Conservation (phyloP, 1,284 basidiomycete genomes). For the Ustilago bromivora region DNA sequence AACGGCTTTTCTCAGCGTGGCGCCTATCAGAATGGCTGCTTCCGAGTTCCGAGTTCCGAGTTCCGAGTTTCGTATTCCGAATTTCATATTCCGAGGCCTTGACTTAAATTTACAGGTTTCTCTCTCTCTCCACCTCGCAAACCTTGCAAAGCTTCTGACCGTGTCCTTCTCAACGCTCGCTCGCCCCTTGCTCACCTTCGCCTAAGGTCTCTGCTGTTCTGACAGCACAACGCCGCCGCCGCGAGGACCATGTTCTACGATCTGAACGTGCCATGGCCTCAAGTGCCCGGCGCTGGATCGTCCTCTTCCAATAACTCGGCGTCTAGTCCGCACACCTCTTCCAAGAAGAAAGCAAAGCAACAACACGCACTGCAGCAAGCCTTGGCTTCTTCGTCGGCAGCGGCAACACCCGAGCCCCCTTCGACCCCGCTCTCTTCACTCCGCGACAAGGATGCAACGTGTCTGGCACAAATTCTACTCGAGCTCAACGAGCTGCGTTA, state of each 20-base stretch:
- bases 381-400: conserved; percentile 19
- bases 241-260: conserved; percentile 58
- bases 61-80: no score
- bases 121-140: conserved; percentile 5
- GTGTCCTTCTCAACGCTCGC: not conserved
- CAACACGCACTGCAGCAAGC: conserved; percentile 17
- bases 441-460: conserved; percentile 35
- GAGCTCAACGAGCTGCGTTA: conserved; percentile 58
- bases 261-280: conserved; percentile 62
- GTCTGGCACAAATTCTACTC: conserved; percentile 38
- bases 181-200: not conserved
- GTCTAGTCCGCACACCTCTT: conserved; percentile 9
- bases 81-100: conserved; percentile 14
- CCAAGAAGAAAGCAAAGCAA: conserved; percentile 52
- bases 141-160: no score
- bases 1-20: not conserved
- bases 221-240: not conserved
- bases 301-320: conserved; percentile 9
- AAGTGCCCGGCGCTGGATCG: conserved; percentile 7
- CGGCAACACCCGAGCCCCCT: conserved; percentile 15
- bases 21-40: not conserved
- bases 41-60: no score
- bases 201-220: not conserved
- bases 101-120: conserved; percentile 7
- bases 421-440: conserved; percentile 19